Evolutionary conservation across 495 filamentous ascomycete genomes (phyloP).

Genomic region (Penicillium cataractarum): DNA sequence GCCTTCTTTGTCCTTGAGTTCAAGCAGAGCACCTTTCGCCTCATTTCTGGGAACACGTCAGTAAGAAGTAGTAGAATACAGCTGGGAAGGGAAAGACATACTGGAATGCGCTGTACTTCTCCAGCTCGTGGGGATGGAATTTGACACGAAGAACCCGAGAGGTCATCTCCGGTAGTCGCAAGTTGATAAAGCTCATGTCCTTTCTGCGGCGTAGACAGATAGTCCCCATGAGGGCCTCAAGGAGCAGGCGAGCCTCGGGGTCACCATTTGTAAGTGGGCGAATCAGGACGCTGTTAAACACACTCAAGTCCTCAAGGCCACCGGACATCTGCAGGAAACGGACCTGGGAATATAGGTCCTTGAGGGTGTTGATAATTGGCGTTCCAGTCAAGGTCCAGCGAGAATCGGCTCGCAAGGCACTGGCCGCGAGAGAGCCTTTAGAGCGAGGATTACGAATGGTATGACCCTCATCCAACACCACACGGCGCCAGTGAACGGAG

Average conservation of each 20-base stretch:
- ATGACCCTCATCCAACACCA: conserved; percentile 90
- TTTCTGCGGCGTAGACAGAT: conserved; percentile 85
- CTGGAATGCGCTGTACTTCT: conserved; percentile 80
- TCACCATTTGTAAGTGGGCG: conserved; percentile 67
- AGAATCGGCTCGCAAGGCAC: conserved; percentile 66
- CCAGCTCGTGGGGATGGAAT: conserved; percentile 73
- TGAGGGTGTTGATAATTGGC: conserved; percentile 76
- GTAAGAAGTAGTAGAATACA: not conserved
- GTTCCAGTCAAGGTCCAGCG: conserved; percentile 86
- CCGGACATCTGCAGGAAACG: conserved; percentile 79
- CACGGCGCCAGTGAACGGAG: conserved; percentile 73
- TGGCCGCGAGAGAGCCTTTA: conserved; percentile 70
- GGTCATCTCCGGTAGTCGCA: conserved; percentile 75
- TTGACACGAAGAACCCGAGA: conserved; percentile 81
- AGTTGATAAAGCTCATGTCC: conserved; percentile 86
- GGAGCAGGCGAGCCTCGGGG: conserved; percentile 60
- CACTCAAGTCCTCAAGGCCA: conserved; percentile 70
- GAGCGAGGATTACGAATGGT: conserved; percentile 78
- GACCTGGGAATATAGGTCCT: conserved; percentile 80
- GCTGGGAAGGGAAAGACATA: conserved; percentile 30
- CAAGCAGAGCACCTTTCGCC: conserved; percentile 70
- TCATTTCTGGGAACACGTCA: conserved; percentile 53
- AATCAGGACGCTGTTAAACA: conserved; percentile 77
- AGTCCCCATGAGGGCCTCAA: conserved; percentile 80
- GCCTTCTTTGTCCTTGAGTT: conserved; percentile 56